Evolutionary conservation across 495 filamentous ascomycete species (phyloP).

Genomic region (Letharia columbiana): DNA sequence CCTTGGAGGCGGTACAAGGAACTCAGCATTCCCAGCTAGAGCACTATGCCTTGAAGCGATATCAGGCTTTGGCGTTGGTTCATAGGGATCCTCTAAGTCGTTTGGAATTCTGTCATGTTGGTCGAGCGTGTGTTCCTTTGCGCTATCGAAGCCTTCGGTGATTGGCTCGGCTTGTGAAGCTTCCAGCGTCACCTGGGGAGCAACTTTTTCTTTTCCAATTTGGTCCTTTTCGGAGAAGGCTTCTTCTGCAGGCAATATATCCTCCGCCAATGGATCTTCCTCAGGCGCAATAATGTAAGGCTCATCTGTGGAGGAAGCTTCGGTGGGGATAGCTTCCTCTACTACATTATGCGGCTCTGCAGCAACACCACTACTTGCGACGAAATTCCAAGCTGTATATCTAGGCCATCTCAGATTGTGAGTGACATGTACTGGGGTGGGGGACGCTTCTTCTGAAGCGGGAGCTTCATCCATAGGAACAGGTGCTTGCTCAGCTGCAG

Average conservation of each 20-base stretch:
- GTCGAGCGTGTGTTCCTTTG: slow-evolving; percentile 14
- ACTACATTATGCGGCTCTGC: slow-evolving; percentile 16
- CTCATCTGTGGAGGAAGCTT: slow-evolving; percentile 16
- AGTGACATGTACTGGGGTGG: slow-evolving; percentile 14
- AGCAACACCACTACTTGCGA: slow-evolving; percentile 14
- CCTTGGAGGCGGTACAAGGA: not conserved
- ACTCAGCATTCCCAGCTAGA: slow-evolving; percentile 14
- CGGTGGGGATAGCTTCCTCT: slow-evolving; percentile 17
- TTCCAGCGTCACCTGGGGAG: slow-evolving; percentile 10
- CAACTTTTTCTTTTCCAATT: not conserved
- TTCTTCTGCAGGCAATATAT: slow-evolving; percentile 16
- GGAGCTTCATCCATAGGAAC: slow-evolving; percentile 17
- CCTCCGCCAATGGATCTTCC: slow-evolving; percentile 15
- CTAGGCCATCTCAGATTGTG: slow-evolving; percentile 11
- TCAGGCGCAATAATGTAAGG: slow-evolving; percentile 16
- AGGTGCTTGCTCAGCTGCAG: slow-evolving; percentile 18
- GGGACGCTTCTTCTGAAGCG: slow-evolving; percentile 11
- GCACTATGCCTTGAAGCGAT: slow-evolving; percentile 15
- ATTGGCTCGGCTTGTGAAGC: slow-evolving; percentile 14
- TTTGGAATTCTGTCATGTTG: slow-evolving; percentile 4
- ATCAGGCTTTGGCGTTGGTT: slow-evolving; percentile 18
- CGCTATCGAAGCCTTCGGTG: slow-evolving; percentile 12
- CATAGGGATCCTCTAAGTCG: slow-evolving; percentile 12
- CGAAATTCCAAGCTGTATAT: slow-evolving; percentile 12
- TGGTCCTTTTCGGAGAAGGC: slow-evolving; percentile 13